Percentiles rank a stretch among this genome's conserved stretches.
phyloP scores from a whole-genome alignment of 2,329 filamentous ascomycete genomes.

The Pochonia chlamydosporia region DNA sequence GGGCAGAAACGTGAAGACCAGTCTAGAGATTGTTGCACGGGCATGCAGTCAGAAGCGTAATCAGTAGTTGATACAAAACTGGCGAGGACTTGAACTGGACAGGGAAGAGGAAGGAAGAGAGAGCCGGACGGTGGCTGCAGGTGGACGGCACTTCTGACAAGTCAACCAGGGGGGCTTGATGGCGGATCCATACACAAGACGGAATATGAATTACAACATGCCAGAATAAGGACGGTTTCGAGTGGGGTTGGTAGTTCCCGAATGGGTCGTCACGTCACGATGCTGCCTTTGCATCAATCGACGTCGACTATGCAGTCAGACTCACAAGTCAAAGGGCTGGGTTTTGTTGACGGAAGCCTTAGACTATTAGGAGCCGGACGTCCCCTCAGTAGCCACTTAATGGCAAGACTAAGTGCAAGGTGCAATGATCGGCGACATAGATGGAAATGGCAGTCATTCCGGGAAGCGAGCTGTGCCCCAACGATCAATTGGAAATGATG shows the following conservation, averaged over 20 bases:
- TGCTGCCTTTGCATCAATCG: too few relatives aligned
- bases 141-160: not conserved
- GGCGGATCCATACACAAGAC: not conserved
- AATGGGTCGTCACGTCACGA: too few relatives aligned
- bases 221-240: too few relatives aligned
- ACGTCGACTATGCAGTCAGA: too few relatives aligned
- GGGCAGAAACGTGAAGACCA: not conserved
- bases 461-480: not conserved
- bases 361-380: not conserved
- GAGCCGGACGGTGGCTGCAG: not conserved
- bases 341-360: too few relatives aligned
- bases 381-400: not conserved
- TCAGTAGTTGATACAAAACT: too few relatives aligned
- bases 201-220: too few relatives aligned
- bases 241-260: too few relatives aligned
- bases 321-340: too few relatives aligned
- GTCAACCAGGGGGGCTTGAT: not conserved
- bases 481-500: not conserved
- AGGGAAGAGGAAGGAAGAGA: too few relatives aligned
- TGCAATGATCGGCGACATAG: not conserved
- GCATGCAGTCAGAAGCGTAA: too few relatives aligned
- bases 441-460: not conserved
- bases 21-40: not conserved
- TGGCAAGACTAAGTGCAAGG: not conserved
- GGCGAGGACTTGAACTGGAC: too few relatives aligned